Evolutionary conservation across 805 yeast genomes (phyloP), one percentile per base, ranked within the genome.

Genomic region (Yarrowia sp.): DNA sequence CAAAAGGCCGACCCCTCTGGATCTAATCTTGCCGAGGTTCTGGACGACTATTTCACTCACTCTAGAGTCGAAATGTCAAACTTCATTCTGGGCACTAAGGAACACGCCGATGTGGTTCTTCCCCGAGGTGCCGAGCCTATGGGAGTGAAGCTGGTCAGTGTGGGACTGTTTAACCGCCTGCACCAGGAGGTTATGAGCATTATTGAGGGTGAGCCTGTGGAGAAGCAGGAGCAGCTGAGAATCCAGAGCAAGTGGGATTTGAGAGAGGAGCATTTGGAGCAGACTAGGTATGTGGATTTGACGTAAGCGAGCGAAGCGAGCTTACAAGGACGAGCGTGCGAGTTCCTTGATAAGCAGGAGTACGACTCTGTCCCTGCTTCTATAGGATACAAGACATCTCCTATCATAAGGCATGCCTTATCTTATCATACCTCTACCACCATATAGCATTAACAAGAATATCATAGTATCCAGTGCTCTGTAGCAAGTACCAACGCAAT

Each of bases 51-150:
- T 76, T 76, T 90, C 49, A 82, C 80, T 55, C 77, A 79, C 5
- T 85, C 90, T 2, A 81, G 91, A 69, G 83, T 86, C 10, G 95
- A 90, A 73, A 88, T 87, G 87, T 84, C 80, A 72, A 84, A 86
- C 71, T 88, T 82, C 75, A 86, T 91, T 10, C 80, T 82, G 41
- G 75, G 74, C n/a, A 89, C 95, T 0, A 89, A 87, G 74, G 87
- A 86, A 70, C 82, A 79, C 70, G 91, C 96, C 0, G 97, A 90
- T 76, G 87, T 90, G 8, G 84, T 91, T 36, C 80, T 90, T 74
- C 92, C 94, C 1, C 80, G 87, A 43, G 94, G 92, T 1, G 85
- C 88, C 8, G 91, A 88, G 69, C 70, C 78, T 2, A 79, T 82
- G 42, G 91, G 90, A 10, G 81, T 89, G 5, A 75, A 79, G 11